Percentiles rank a stretch among this genome's conserved stretches.
Conservation (phyloP, 306 rosid genomes). For the Vachellia collinsii region DNA sequence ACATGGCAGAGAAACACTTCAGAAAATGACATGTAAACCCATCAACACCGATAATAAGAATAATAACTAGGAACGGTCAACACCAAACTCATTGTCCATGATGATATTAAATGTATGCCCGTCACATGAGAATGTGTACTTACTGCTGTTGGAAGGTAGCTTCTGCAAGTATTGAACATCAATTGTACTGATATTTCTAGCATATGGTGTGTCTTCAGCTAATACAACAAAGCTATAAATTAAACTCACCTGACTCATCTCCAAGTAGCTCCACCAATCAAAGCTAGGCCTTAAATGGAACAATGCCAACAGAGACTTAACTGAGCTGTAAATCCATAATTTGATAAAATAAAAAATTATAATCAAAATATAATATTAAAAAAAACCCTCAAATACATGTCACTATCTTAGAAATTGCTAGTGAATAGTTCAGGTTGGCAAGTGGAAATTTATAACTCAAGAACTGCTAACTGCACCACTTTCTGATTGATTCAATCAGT, state of each 20-base stretch:
- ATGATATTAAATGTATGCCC: constrained; percentile 94
- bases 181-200: constrained; percentile 92
- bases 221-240: constrained; percentile 93
- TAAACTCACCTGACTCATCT: constrained; percentile 89
- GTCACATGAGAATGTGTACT: constrained; percentile 92
- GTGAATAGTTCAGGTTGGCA: neutral
- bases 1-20: constrained; percentile 37
- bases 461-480: too few relatives aligned
- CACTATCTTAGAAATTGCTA: neutral
- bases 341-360: neutral
- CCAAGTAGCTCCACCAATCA: constrained; percentile 33
- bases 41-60: constrained; percentile 20
- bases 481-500: neutral
- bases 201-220: constrained; percentile 88
- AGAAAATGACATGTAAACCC: constrained; percentile 31
- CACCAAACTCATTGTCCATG: constrained; percentile 83
- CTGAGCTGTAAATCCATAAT: constrained; percentile 19
- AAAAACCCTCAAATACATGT: neutral
- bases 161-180: constrained; percentile 97
- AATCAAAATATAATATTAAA: too few relatives aligned
- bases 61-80: constrained; percentile 25
- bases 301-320: constrained; percentile 36
- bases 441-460: neutral
- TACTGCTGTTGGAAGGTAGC: constrained; percentile 86
- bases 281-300: constrained; percentile 39